These are phyloP conservation scores for Verticillium isaacii DNA, from an alignment of 2,329 filamentous ascomycete species.

Conservation along the genomic window DNA sequence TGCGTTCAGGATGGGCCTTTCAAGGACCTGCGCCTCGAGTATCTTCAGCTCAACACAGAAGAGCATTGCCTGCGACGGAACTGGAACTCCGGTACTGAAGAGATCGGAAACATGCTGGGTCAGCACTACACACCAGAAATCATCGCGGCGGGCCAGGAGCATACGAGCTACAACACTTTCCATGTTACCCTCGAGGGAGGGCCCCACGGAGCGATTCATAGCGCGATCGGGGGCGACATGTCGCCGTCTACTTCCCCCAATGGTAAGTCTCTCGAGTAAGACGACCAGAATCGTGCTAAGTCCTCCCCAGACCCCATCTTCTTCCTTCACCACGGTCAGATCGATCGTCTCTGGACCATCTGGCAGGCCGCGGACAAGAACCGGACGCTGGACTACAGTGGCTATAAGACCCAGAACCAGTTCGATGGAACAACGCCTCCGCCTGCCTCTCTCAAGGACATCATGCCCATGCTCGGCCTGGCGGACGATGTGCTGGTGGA, in stretches of 20 bases:
- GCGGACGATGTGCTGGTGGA: slow-evolving; percentile 7
- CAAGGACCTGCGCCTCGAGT: slow-evolving; percentile 13
- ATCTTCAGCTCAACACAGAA: slow-evolving; percentile 6
- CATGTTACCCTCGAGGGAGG: slow-evolving; percentile 17
- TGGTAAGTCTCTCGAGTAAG: background rate
- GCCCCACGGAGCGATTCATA: slow-evolving; percentile 21
- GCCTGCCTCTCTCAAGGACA: slow-evolving; percentile 8
- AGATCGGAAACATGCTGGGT: slow-evolving; percentile 1
- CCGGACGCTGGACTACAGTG: slow-evolving; percentile 6
- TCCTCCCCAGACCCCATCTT: slow-evolving; percentile 13
- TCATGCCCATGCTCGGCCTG: slow-evolving; percentile 8
- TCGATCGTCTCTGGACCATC: slow-evolving; percentile 15
- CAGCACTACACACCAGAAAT: slow-evolving; percentile 10
- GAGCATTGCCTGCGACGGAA: slow-evolving; percentile 21
- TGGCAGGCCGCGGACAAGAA: slow-evolving; percentile 12
- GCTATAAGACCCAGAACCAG: slow-evolving; percentile 1
- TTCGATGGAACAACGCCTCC: background rate
- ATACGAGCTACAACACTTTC: slow-evolving; percentile 8
- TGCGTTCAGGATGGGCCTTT: slow-evolving; percentile 19
- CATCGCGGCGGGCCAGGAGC: background rate
- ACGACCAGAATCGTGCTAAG: no score
- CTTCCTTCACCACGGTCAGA: slow-evolving; percentile 15
- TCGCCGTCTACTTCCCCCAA: slow-evolving; percentile 19
- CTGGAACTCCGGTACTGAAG: slow-evolving; percentile 12
- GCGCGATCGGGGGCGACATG: slow-evolving; percentile 20